Evolutionary conservation across 805 yeast species (phyloP), one percentile per base, ranked within the genome.

Genomic region (Monosporozyma servazzii): DNA sequence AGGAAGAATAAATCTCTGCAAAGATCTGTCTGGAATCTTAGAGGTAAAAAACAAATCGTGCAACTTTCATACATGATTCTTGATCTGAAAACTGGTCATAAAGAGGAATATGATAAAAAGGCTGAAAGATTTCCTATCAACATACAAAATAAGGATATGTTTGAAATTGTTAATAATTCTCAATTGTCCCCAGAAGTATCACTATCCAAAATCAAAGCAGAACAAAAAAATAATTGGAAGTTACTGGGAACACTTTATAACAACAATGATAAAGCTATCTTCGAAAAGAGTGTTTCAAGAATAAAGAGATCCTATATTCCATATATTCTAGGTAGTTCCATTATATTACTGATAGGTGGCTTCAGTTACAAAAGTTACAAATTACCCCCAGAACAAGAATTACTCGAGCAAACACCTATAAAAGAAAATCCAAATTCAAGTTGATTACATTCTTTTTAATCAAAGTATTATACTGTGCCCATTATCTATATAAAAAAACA

Each of bases 161-260:
- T 64, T 48, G 59, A 57, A 2, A 58, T 66, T 20, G 56, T 65
- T 9, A 64, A 65, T 48, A 55, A 58, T 29, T 53, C 61, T 20
- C 49, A 51, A 7, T 33, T 43, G 13, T 46, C 63, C 4, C 68
- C 68, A 5, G 67, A 66, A 18, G 60, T 56, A n/a, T 51, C 58
- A 3, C 48, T 63, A 23, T 39, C 52, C 8, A 29, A 53, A n/a
- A 56, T 67, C 0, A 58, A 61, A 23, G 42, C 51, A 13, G 50
- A 58, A 6, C 59, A 63, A 50, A 37, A 31, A 21, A 48, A 60
- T 30, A 59, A 60, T 18, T 66, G 70, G 70, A 50, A 53, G 41
- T 47, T 62, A 9, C 33, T 63, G 1, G 70, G 70, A 3, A 61
- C 56, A 33, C 43, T 57, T 5, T 53, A 55, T 25, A 57, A 59